Conservation (phyloP, 2,329 filamentous ascomycete genomes). For the Dactylonectria estremocensis region DNA sequence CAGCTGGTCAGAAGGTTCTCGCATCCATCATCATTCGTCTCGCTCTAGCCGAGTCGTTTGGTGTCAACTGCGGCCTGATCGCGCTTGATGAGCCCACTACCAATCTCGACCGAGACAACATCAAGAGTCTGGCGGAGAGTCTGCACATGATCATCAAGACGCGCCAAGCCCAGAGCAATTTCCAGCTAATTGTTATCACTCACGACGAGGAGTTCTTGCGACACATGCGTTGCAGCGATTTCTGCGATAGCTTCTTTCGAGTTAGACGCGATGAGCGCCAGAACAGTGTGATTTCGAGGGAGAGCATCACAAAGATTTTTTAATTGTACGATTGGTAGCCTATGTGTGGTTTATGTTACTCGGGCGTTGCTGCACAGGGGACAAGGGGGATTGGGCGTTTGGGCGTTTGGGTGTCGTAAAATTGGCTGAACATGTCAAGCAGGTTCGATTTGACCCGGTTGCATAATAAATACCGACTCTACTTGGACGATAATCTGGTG, state of each 20-base stretch:
- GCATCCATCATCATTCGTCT: conserved; percentile 98
- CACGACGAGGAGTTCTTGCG: conserved; percentile 97
- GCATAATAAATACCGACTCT: not conserved
- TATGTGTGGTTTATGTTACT: not conserved
- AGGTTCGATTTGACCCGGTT: not conserved
- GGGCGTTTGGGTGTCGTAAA: not conserved
- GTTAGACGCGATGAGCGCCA: conserved; percentile 87
- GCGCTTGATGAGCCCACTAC: conserved; percentile 98
- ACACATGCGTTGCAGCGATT: conserved; percentile 94
- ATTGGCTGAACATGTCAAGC: not conserved
- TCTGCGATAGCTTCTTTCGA: conserved; percentile 92
- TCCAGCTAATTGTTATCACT: conserved; percentile 98
- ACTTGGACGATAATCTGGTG: not conserved
- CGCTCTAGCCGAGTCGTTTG: conserved; percentile 96
- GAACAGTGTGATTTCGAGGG: conserved; percentile 87
- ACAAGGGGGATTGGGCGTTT: conserved; percentile 2
- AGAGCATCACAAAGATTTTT: conserved; percentile 69
- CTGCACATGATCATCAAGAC: conserved; percentile 89
- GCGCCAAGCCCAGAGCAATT: conserved; percentile 89
- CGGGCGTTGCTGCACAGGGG: not conserved
- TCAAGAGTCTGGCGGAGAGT: conserved; percentile 87
- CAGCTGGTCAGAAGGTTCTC: conserved; percentile 95
- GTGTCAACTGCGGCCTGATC: conserved; percentile 94
- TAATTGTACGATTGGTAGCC: conserved; percentile 31
- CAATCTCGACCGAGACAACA: conserved; percentile 96